Evolutionary conservation across 257 asterid species (phyloP).

Genomic region (Jacaranda copaia): DNA sequence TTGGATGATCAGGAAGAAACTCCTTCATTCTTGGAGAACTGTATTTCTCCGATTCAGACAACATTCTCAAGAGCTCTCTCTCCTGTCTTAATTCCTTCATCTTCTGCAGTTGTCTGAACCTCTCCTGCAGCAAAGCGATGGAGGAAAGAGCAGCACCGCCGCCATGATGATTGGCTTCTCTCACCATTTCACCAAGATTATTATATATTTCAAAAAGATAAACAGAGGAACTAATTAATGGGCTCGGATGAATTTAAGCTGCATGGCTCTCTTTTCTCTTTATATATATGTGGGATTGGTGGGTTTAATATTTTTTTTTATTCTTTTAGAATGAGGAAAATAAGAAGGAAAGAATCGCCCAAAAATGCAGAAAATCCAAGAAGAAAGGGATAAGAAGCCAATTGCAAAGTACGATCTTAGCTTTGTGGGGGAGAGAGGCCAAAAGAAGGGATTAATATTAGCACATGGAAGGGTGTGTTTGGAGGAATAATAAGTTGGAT

Average conservation of each 20-base stretch:
- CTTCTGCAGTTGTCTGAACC: slow-evolving; percentile 52
- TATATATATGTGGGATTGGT: too few species aligned
- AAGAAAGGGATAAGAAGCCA: slow-evolving; percentile 52
- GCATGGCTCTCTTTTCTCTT: too few species aligned
- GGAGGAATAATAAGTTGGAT: slow-evolving; percentile 67
- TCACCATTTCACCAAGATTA: slow-evolving; percentile 36
- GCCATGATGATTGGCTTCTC: slow-evolving; percentile 18
- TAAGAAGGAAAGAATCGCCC: slow-evolving; percentile 52
- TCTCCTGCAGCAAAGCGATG: slow-evolving; percentile 58
- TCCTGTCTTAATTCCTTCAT: slow-evolving; percentile 57
- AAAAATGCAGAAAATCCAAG: slow-evolving; percentile 54
- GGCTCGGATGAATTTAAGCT: too few species aligned
- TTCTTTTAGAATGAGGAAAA: not conserved
- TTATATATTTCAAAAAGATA: too few species aligned
- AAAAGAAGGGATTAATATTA: slow-evolving; percentile 53
- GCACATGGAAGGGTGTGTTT: slow-evolving; percentile 76
- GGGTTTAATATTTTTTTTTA: not conserved
- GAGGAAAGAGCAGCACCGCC: slow-evolving; percentile 45
- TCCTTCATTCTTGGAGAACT: not conserved
- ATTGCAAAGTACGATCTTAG: slow-evolving; percentile 40
- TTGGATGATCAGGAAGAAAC: slow-evolving; percentile 1
- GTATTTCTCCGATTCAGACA: slow-evolving; percentile 36
- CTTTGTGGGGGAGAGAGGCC: slow-evolving; percentile 48
- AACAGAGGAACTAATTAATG: too few species aligned
- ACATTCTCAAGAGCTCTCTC: slow-evolving; percentile 35